Base-by-base conservation (phyloP, 805 yeast species). In the Ogataea siamensis region DNA sequence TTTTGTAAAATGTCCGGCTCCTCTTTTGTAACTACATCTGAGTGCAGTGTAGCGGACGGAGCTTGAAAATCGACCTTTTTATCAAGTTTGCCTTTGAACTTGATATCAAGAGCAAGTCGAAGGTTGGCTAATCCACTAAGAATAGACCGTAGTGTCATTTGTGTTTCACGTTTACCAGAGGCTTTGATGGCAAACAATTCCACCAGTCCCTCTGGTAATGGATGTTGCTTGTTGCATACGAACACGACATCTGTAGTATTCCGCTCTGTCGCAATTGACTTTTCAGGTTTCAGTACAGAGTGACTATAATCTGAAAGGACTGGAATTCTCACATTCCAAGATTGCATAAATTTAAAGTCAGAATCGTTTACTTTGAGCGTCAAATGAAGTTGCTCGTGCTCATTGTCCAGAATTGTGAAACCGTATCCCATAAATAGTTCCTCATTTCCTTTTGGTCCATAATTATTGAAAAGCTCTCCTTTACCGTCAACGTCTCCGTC, bases 381-480 rank as follows among this genome's bases (percentile, higher is more conserved):
- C 29, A 88, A 67, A 11, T 78, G 78, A 2, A 80, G 64, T 4
- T 65, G 53, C 46, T 85, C 91, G 23, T 76, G 76, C 7, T 64
- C 63, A 49, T 83, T 84, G 13, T 68, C 63, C 12, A 70, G 71
- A 2, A 79, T 33, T 7, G 78, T 72, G 60, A 89, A 89, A 0
- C 97, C 97, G 57, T 89, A 89, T 0, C 83, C 88, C 49, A 88
- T 62, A 5, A 89, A 59, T 18, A 88, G 60, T 47, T 87, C 95
- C 46, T 85, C 94, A 53, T 87, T 88, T 0, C 93, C 83, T 58
- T 87, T 88, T 37, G 84, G 78, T 2, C 96, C 97, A 59, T 89
- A 88, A 59, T 86, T 85, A 56, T 88, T 88, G 61, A 62, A 85
- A 1, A 89, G 45, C 54, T 87, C 83, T 2, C 42, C 34, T 10